phyloP scores from a whole-genome alignment of 2,329 filamentous ascomycete species.

The Neonectria punicea region DNA sequence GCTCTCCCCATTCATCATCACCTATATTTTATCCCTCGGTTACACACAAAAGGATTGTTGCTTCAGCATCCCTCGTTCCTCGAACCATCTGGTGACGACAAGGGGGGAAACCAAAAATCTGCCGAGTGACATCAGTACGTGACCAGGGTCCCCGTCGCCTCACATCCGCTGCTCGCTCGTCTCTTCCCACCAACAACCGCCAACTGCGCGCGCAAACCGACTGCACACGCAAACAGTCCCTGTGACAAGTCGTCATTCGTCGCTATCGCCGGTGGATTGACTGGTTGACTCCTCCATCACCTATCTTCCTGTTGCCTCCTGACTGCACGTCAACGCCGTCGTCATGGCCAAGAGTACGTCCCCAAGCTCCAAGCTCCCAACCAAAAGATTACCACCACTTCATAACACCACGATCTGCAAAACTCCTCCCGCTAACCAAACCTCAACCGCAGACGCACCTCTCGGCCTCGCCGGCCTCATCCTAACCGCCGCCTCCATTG shows the following conservation, averaged over 20 bases:
- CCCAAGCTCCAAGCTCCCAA: background rate
- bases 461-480: conserved; percentile 57
- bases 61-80: background rate
- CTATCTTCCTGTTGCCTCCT: background rate
- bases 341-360: conserved; percentile 41
- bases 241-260: background rate
- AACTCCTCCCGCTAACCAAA: conserved; percentile 9
- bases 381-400: background rate
- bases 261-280: background rate
- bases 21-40: background rate
- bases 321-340: background rate
- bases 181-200: background rate
- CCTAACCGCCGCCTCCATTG: conserved; percentile 61
- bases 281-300: conserved; percentile 3
- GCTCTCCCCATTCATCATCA: background rate
- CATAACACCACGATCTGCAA: background rate
- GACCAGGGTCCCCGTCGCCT: conserved; percentile 6
- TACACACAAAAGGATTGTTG: too few species aligned
- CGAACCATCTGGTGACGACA: conserved; percentile 8
- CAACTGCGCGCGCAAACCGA: background rate
- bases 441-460: conserved; percentile 48
- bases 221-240: background rate
- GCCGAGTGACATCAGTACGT: conserved; percentile 8
- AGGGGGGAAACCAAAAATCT: background rate
- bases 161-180: background rate